These are phyloP conservation scores for Plasmodium cynomolgi DNA, from an alignment of 169 alveolate genomes.

Conservation along the genomic window DNA sequence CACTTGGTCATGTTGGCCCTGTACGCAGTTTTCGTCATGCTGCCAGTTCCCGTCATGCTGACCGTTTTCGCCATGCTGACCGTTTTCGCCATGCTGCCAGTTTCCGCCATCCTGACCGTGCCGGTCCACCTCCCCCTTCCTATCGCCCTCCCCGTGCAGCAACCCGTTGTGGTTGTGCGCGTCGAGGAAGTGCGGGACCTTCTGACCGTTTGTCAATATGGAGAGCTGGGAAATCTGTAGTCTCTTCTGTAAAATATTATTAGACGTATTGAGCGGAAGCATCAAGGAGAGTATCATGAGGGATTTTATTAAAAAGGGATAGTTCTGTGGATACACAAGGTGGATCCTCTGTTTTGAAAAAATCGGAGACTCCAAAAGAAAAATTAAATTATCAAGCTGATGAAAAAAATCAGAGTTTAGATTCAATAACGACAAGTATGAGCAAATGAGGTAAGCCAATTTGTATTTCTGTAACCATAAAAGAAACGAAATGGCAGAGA, in stretches of 20 bases:
- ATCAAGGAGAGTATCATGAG: conserved; percentile 74
- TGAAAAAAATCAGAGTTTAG: conserved; percentile 76
- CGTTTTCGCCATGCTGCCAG: too few relatives aligned
- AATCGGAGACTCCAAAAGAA: conserved; percentile 82
- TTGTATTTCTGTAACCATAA: conserved; percentile 85
- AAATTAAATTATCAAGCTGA: conserved; percentile 80
- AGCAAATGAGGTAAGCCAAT: conserved; percentile 72
- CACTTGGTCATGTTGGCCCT: neutral
- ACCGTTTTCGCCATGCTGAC: too few relatives aligned
- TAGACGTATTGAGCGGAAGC: conserved; percentile 65
- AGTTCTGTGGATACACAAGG: conserved; percentile 78
- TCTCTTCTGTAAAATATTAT: conserved; percentile 64
- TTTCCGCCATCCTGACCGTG: neutral
- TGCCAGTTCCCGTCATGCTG: too few relatives aligned
- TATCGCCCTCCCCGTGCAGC: neutral
- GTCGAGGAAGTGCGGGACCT: conserved; percentile 1
- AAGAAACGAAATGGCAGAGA: conserved; percentile 82
- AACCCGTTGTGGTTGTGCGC: conserved; percentile 43
- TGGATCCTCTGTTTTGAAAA: conserved; percentile 83
- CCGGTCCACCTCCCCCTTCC: neutral
- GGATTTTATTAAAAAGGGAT: conserved; percentile 81
- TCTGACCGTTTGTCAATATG: conserved; percentile 19
- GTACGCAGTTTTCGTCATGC: neutral
- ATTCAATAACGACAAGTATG: conserved; percentile 46
- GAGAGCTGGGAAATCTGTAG: conserved; percentile 60